Base-by-base conservation (phyloP, 441 rosid species). In the Bruguiera hainesii region DNA sequence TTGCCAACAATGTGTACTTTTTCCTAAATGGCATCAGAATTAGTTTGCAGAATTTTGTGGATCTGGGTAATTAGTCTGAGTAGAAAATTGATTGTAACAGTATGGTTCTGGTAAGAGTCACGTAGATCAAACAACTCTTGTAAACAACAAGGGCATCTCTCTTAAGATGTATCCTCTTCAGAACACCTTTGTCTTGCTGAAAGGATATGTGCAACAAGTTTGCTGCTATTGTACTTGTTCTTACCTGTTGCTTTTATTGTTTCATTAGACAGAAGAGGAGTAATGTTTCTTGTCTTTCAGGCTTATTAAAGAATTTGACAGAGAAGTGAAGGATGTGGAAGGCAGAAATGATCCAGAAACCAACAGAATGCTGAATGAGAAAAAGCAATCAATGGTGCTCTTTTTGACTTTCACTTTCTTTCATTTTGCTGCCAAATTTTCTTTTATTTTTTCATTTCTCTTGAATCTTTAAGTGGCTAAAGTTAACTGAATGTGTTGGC, bases 221-320 rank as follows among this genome's bases (percentile, higher is more conserved):
- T 23, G 55, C 11, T 20, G 33, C n/a, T 71, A 1, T 64, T 35
- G 7, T 55, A 28, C 4, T 35, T 6, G 21, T 30, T 29, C 4
- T 15, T 23, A n/a, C 18, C 28, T 35, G 9, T 59, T 71, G 18
- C 48, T 37, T 37, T 60, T 16, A 13, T 49, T 28, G 37, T 26
- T 29, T 3, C 5, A 5, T 29, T 25, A 8, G 56, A 16, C 3
- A 16, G 25, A 51, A 7, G 1, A 7, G 5, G 35, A n/a, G 46
- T 16, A 39, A 65, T 13, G 16, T 50, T 55, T 37, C 29, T 65
- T 46, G 57, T 69, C 35, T 68, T 76, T 69, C 85, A 91, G 98
- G 84, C 96, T 94, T 75, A 88, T 94, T 67, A 91, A 91, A 75
- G 99, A 94, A 61, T 94, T 89, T 72, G 99, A 91, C 68, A 75